These are phyloP conservation scores for Xylaria scruposa DNA, from an alignment of 495 filamentous ascomycete species.

Conservation along the genomic window DNA sequence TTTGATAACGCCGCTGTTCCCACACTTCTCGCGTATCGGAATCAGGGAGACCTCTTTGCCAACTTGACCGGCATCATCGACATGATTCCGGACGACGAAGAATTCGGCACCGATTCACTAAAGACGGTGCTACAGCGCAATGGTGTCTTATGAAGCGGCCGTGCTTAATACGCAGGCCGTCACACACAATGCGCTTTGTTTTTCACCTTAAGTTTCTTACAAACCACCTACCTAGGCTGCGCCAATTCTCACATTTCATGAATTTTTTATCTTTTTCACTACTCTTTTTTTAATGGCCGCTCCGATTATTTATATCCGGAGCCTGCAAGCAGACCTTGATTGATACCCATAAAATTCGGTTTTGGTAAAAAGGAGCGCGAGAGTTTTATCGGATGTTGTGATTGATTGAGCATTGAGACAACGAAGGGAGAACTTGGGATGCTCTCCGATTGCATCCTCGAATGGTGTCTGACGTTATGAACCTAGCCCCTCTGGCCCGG, in stretches of 20 bases:
- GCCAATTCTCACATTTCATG: constrained; percentile 12
- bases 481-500: not conserved
- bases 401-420: constrained; percentile 18
- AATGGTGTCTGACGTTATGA: constrained; percentile 4
- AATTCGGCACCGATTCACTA: constrained; percentile 58
- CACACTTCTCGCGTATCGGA: constrained; percentile 86
- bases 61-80: constrained; percentile 86
- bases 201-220: not conserved
- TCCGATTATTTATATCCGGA: constrained; percentile 22
- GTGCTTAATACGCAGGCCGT: not conserved
- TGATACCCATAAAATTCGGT: constrained; percentile 28
- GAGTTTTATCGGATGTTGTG: constrained; percentile 13
- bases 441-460: not conserved
- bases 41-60: constrained; percentile 84
- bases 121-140: constrained; percentile 55
- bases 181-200: not conserved
- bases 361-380: constrained; percentile 12
- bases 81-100: constrained; percentile 75
- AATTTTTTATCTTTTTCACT: constrained; percentile 11
- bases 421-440: not conserved
- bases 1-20: constrained; percentile 91
- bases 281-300: constrained; percentile 13
- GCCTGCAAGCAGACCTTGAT: constrained; percentile 22
- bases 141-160: constrained; percentile 46
- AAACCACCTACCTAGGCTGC: not conserved